phyloP scores from a whole-genome alignment of 192 early-diverging fungal genomes.

The Backusella australiensis region DNA sequence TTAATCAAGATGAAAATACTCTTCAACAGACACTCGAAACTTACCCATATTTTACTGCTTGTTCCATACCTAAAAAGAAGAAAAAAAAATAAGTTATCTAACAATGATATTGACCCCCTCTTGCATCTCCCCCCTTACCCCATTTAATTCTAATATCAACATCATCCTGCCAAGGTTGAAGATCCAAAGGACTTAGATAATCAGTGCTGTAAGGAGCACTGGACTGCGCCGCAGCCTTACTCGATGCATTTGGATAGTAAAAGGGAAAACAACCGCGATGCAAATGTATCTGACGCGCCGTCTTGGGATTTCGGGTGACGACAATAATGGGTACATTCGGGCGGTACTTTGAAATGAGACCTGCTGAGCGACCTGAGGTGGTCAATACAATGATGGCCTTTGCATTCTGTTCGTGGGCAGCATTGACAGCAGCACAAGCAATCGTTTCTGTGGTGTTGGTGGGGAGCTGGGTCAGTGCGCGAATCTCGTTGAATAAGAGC shows the following conservation, averaged over 20 bases:
- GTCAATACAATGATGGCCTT: slow-evolving; percentile 85
- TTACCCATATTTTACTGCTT: slow-evolving; percentile 10
- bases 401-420: slow-evolving; percentile 71
- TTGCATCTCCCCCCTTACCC: slow-evolving; percentile 56
- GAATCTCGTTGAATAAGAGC: slow-evolving; percentile 82
- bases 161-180: slow-evolving; percentile 53
- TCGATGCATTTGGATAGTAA: slow-evolving; percentile 38
- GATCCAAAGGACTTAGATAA: background rate
- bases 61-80: background rate
- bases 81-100: background rate
- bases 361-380: slow-evolving; percentile 82
- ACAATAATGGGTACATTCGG: slow-evolving; percentile 87
- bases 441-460: slow-evolving; percentile 83
- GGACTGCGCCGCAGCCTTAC: slow-evolving; percentile 21
- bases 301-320: slow-evolving; percentile 67
- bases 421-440: slow-evolving; percentile 81
- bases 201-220: slow-evolving; percentile 16
- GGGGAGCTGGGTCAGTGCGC: slow-evolving; percentile 65
- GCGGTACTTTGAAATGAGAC: slow-evolving; percentile 85
- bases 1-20: background rate
- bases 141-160: slow-evolving; percentile 71
- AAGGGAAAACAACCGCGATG: slow-evolving; percentile 73
- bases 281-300: slow-evolving; percentile 67
- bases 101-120: background rate
- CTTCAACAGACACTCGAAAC: background rate